A percentile compares a stretch with the other conserved stretches of the same genome.
phyloP scores from a whole-genome alignment of 2,329 filamentous ascomycete genomes.

The Mollisiaceae sp. region DNA sequence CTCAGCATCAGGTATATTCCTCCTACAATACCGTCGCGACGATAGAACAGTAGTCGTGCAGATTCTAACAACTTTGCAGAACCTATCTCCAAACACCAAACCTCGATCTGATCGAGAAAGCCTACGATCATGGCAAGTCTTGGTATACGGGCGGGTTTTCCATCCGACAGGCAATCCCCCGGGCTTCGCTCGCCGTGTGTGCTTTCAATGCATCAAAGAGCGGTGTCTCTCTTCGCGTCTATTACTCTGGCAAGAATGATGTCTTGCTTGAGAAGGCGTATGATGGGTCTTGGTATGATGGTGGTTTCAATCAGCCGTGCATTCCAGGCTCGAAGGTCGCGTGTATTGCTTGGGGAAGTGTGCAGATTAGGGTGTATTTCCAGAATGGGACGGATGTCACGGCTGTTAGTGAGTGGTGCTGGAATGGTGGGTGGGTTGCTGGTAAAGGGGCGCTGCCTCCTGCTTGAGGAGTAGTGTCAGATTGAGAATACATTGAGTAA shows the following conservation, averaged over 20 bases:
- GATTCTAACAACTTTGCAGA: not conserved
- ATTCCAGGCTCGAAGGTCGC: constrained; percentile 21
- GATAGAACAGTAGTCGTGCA: not conserved
- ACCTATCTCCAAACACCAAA: constrained; percentile 18
- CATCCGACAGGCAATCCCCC: constrained; percentile 11
- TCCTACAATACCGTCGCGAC: not conserved
- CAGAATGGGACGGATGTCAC: constrained; percentile 19
- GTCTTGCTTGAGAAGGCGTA: constrained; percentile 21
- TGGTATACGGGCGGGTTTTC: constrained; percentile 19
- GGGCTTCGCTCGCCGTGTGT: constrained; percentile 14
- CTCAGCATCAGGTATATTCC: constrained; percentile 18
- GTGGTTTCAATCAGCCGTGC: constrained; percentile 17
- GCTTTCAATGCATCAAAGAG: constrained; percentile 14
- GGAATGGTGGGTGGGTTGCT: constrained; percentile 15
- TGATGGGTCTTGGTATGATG: constrained; percentile 24
- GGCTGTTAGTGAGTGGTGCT: constrained; percentile 21
- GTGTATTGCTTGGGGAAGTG: constrained; percentile 13
- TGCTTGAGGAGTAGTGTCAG: not conserved
- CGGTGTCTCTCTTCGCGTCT: constrained; percentile 16
- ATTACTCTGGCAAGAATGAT: constrained; percentile 17
- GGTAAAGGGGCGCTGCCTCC: constrained; percentile 18
- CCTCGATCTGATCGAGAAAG: constrained; percentile 20
- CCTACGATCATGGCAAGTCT: constrained; percentile 3
- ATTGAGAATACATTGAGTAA: not conserved
- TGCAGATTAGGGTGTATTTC: constrained; percentile 19